Base-by-base conservation (phyloP, 2,329 filamentous ascomycete genomes). In the Zymoseptoria crescenta region DNA sequence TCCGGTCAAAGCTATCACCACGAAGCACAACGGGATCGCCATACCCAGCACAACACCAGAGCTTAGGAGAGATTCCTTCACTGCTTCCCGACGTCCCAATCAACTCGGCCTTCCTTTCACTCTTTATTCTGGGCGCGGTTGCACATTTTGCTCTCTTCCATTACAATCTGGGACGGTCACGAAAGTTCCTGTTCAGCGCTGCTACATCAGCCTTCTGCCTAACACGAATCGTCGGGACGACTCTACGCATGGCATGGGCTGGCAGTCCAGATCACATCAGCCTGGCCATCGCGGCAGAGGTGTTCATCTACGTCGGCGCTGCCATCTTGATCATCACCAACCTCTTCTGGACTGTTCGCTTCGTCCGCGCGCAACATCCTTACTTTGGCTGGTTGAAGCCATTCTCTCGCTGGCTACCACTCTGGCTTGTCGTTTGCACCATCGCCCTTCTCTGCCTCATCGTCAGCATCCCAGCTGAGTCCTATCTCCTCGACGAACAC, bases 301-400 rank as follows among this genome's bases (percentile, higher is more conserved):
- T 94, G 68, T 85, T 94, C 67, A 83, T 89, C 59, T 83, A 85
- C 51, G 86, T 87, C 0, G 90, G 89, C 49, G 84, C 91, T 16
- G 71, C 95, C 35, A 73, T 95, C 7, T 76, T 95, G 27, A 93
- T 89, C 73, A 75, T 93, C 67, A 77, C 91, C 73, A 94, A 96
- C 74, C 75, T 95, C 49, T 76, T 94, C 68, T 89, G 92, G 69
- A 75, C 86, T 0, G 88, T 91, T 73, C 85, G 91, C 52, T 80
- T 96, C 27, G 73, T 94, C 19, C 82, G 91, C 56, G 87, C 87
- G 4, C 82, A 84, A 52, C 88, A 92, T 68, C 89, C 89, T 0
- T 69, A 72, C 1, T 70, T 90, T 30, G 90, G 89, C 59, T 93
- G 89, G 89, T 80, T 82, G 62, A 77, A 74, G 24, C 66, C 74